These are phyloP conservation scores for Paramyrothecium roridum DNA, from an alignment of 2,329 filamentous ascomycete species.

Conservation along the genomic window DNA sequence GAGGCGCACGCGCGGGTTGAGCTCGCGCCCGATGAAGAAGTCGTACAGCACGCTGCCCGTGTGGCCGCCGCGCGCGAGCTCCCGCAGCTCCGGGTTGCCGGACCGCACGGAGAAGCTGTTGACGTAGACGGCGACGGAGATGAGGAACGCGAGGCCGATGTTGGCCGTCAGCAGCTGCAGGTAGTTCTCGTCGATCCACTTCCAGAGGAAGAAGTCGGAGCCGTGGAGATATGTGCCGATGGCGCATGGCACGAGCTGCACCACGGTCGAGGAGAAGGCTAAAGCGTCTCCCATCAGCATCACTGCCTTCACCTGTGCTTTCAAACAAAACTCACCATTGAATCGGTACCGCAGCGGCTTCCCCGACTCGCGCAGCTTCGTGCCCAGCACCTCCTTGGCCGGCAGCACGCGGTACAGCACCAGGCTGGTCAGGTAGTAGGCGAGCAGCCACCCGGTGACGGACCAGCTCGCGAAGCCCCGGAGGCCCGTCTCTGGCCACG, in stretches of 20 bases:
- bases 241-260: slow-evolving; percentile 64
- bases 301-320: fast-evolving
- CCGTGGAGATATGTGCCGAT: slow-evolving; percentile 73
- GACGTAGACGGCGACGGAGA: slow-evolving; percentile 75
- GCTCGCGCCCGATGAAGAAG: slow-evolving; percentile 93
- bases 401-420: slow-evolving; percentile 72
- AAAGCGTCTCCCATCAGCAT: fast-evolving
- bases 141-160: slow-evolving; percentile 65
- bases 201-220: slow-evolving; percentile 79
- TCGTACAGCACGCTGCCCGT: slow-evolving; percentile 84
- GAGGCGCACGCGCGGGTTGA: slow-evolving; percentile 78
- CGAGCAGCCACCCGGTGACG: slow-evolving; percentile 63
- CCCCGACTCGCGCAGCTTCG: slow-evolving; percentile 59
- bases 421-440: slow-evolving; percentile 73
- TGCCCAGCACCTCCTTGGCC: slow-evolving; percentile 65
- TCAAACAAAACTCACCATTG: slow-evolving; percentile 46
- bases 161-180: slow-evolving; percentile 79
- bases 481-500: slow-evolving; percentile 70
- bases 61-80: slow-evolving; percentile 75
- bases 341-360: slow-evolving; percentile 76
- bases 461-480: slow-evolving; percentile 63
- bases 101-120: slow-evolving; percentile 73
- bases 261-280: slow-evolving; percentile 72
- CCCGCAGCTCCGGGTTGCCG: slow-evolving; percentile 65
- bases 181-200: slow-evolving; percentile 85